phyloP scores from a whole-genome alignment of 345 rosid genomes.

The Psidium friedrichsthalianum region DNA sequence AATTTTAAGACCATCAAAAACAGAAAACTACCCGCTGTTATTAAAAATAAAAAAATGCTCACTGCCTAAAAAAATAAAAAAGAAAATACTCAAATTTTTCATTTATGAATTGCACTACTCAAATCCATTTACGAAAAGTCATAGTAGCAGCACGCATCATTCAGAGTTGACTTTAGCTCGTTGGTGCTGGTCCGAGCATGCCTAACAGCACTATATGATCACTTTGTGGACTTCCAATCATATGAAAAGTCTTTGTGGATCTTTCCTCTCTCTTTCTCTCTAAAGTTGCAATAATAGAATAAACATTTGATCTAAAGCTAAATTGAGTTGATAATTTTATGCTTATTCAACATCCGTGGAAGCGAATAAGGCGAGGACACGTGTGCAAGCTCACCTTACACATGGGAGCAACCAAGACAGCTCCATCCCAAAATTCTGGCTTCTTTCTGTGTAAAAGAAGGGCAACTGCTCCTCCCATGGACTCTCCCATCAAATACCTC shows the following conservation, averaged over 20 bases:
- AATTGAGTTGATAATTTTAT: neutral
- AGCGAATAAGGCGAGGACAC: neutral
- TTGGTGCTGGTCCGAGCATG: neutral
- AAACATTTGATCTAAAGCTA: neutral
- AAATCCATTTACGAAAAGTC: neutral
- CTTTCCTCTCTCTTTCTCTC: too few relatives aligned
- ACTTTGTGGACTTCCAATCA: too few relatives aligned
- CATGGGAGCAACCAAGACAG: slow-evolving; percentile 78
- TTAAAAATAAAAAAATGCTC: neutral
- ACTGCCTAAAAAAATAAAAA: neutral
- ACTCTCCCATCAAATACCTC: slow-evolving; percentile 73
- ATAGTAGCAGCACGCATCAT: neutral
- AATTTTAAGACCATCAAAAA: neutral
- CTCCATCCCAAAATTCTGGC: slow-evolving; percentile 75
- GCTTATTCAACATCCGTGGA: neutral
- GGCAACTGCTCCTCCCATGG: slow-evolving; percentile 83
- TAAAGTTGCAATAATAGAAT: neutral
- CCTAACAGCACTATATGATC: neutral
- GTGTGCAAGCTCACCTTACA: slow-evolving; percentile 37
- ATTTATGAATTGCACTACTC: neutral
- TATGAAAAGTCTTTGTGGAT: too few relatives aligned
- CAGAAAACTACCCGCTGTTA: too few relatives aligned
- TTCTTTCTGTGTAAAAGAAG: slow-evolving; percentile 48
- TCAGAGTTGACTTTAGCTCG: neutral
- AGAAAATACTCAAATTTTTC: neutral